These are phyloP conservation scores for Aeschynomene evenia DNA, from an alignment of 306 rosid genomes.

Conservation along the genomic window DNA sequence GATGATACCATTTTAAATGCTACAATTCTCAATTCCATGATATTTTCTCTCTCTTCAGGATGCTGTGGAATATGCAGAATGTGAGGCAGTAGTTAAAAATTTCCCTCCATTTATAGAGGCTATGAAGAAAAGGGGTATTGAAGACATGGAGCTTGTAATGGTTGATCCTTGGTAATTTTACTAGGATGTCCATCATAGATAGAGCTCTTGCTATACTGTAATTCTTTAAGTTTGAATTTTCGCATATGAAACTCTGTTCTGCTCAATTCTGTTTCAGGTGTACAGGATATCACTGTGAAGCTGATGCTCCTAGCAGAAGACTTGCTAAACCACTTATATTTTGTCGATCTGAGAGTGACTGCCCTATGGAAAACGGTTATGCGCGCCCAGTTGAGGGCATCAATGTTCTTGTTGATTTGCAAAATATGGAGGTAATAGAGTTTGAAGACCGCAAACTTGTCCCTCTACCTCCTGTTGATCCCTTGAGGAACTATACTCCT, in stretches of 20 bases:
- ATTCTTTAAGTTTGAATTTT: constrained; percentile 5
- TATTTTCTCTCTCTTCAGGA: constrained; percentile 47
- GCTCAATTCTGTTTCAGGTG: constrained; percentile 58
- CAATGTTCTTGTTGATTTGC: constrained; percentile 82
- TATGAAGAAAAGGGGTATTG: constrained; percentile 94
- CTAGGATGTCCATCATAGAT: constrained; percentile 17
- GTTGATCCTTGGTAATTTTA: constrained; percentile 78
- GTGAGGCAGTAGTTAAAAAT: constrained; percentile 85
- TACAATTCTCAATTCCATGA: constrained; percentile 2
- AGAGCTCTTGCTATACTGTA: constrained; percentile 6
- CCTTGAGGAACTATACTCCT: constrained; percentile 85
- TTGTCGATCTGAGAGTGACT: constrained; percentile 91
- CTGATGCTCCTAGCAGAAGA: constrained; percentile 81
- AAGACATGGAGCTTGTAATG: constrained; percentile 94
- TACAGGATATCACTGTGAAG: constrained; percentile 77
- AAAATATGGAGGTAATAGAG: constrained; percentile 81
- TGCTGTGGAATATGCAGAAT: constrained; percentile 91
- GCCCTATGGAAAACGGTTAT: constrained; percentile 96
- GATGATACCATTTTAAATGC: neutral
- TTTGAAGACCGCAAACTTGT: constrained; percentile 90
- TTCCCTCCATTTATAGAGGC: constrained; percentile 91
- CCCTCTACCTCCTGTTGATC: constrained; percentile 93
- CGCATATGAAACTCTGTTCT: constrained; percentile 14
- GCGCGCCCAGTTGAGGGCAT: constrained; percentile 96
- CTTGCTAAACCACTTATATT: constrained; percentile 87